Evolutionary conservation across 768 basidiomycete genomes (phyloP).

Genomic region (Tephrocybe rancida): DNA sequence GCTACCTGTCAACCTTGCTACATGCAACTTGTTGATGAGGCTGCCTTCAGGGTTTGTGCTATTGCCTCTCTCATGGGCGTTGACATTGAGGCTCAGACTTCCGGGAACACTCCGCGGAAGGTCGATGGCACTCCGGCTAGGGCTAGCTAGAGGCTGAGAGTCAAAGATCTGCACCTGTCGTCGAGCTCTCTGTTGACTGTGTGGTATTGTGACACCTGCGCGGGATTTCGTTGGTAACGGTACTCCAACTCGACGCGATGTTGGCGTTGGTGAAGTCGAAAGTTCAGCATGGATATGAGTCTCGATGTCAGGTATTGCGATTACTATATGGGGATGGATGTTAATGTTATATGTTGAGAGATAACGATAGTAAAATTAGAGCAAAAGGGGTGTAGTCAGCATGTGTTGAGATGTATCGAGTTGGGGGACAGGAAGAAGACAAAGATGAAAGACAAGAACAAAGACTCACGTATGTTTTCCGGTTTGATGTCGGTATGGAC

Average conservation of each 20-base stretch:
- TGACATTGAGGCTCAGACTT: slow-evolving; percentile 27
- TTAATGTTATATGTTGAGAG: slow-evolving; percentile 23
- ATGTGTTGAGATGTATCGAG: slow-evolving; percentile 11
- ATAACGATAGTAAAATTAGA: slow-evolving; percentile 32
- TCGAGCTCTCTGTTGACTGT: slow-evolving; percentile 48
- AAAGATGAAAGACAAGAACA: slow-evolving; percentile 12
- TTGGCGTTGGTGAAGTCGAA: slow-evolving; percentile 66
- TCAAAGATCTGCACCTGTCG: slow-evolving; percentile 81
- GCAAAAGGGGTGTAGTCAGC: slow-evolving; percentile 21
- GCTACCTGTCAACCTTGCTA: slow-evolving; percentile 31
- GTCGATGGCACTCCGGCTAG: slow-evolving; percentile 37
- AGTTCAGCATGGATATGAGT: slow-evolving; percentile 72
- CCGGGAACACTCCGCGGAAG: slow-evolving; percentile 28
- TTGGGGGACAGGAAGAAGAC: slow-evolving; percentile 8
- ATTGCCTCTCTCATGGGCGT: slow-evolving; percentile 35
- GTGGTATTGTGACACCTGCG: slow-evolving; percentile 63
- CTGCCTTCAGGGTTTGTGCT: slow-evolving; percentile 38
- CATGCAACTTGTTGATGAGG: slow-evolving; percentile 43
- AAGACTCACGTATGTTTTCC: slow-evolving; percentile 86
- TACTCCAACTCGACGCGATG: slow-evolving; percentile 80
- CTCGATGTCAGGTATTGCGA: slow-evolving; percentile 82
- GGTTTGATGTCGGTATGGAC: slow-evolving; percentile 96
- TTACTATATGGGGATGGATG: slow-evolving; percentile 55
- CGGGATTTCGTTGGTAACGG: slow-evolving; percentile 69
- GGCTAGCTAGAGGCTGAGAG: slow-evolving; percentile 77